Evolutionary conservation across 164 flowering plant genomes (phyloP).

Genomic region (Vitis cinerea): DNA sequence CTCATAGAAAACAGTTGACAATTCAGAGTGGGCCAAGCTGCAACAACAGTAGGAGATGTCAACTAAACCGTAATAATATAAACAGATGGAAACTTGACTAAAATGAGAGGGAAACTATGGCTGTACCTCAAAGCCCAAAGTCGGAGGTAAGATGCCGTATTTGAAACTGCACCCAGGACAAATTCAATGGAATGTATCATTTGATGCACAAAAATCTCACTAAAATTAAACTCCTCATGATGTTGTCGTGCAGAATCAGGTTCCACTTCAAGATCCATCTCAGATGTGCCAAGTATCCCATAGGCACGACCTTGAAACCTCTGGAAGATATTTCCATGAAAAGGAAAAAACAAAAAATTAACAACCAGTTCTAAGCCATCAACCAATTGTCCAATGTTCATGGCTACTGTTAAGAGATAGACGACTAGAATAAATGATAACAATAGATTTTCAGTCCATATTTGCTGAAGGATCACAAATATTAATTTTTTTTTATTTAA

Average conservation of each 20-base stretch:
- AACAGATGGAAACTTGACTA: constrained; percentile 3
- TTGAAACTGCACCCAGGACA: constrained; percentile 90
- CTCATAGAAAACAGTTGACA: constrained; percentile 94
- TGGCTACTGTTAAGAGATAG: too few species aligned
- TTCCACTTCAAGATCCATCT: constrained; percentile 71
- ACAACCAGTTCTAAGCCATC: not conserved
- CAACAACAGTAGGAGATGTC: constrained; percentile 10
- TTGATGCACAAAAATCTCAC: constrained; percentile 93
- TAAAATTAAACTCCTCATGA: constrained; percentile 84
- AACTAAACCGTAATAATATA: constrained; percentile 1
- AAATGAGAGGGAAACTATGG: not conserved
- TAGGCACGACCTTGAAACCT: constrained; percentile 94
- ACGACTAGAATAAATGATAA: too few species aligned
- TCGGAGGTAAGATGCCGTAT: constrained; percentile 95
- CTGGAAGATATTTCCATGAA: constrained; percentile 29
- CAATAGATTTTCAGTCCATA: not conserved
- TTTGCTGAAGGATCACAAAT: not conserved
- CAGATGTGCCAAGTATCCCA: constrained; percentile 81
- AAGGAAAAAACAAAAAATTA: constrained; percentile 4
- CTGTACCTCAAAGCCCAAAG: constrained; percentile 90
- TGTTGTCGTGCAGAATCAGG: constrained; percentile 78
- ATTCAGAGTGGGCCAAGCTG: constrained; percentile 96
- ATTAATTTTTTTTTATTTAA: not conserved
- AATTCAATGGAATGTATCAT: constrained; percentile 96
- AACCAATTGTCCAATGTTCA: too few species aligned